These are phyloP conservation scores for Lactifluus subvellereus DNA, from an alignment of 768 basidiomycete species.

Conservation along the genomic window DNA sequence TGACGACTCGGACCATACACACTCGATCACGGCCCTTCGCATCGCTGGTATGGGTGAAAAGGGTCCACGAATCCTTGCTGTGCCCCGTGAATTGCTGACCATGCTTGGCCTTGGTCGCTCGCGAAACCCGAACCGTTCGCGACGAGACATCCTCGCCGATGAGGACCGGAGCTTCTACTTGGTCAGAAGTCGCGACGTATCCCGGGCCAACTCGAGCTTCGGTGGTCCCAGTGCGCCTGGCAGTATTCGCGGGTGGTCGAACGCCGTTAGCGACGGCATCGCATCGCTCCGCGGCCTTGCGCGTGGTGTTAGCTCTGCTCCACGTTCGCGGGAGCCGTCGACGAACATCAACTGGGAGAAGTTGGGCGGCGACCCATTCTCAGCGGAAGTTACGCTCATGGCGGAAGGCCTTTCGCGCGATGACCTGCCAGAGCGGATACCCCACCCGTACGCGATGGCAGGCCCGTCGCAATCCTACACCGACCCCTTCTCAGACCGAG, in stretches of 20 bases:
- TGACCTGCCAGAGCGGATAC: constrained; percentile 10
- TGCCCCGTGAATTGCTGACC: constrained; percentile 29
- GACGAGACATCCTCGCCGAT: constrained; percentile 73
- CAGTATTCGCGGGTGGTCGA: constrained; percentile 15
- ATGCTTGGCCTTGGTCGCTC: constrained; percentile 30
- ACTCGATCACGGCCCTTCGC: constrained; percentile 28
- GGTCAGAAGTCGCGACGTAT: constrained; percentile 27
- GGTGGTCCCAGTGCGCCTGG: constrained; percentile 3
- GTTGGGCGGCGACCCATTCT: constrained; percentile 40
- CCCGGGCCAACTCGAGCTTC: constrained; percentile 16
- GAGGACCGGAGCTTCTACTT: constrained; percentile 50
- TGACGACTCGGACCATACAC: constrained; percentile 32
- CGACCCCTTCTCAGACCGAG: constrained; percentile 40
- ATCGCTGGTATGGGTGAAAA: constrained; percentile 25
- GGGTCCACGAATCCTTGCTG: constrained; percentile 18
- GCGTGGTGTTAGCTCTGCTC: constrained; percentile 1
- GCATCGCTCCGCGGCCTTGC: constrained; percentile 18
- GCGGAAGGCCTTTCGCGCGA: constrained; percentile 11
- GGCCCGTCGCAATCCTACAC: constrained; percentile 33
- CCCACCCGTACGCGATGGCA: background rate
- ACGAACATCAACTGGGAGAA: constrained; percentile 22
- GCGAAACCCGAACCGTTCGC: constrained; percentile 26
- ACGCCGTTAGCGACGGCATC: constrained; percentile 22
- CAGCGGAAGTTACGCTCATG: constrained; percentile 39
- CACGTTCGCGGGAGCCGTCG: constrained; percentile 10